A percentile compares a stretch with the other conserved stretches of the same genome.
Conservation (phyloP, 257 asterid species). For the Gentiana dahurica region DNA sequence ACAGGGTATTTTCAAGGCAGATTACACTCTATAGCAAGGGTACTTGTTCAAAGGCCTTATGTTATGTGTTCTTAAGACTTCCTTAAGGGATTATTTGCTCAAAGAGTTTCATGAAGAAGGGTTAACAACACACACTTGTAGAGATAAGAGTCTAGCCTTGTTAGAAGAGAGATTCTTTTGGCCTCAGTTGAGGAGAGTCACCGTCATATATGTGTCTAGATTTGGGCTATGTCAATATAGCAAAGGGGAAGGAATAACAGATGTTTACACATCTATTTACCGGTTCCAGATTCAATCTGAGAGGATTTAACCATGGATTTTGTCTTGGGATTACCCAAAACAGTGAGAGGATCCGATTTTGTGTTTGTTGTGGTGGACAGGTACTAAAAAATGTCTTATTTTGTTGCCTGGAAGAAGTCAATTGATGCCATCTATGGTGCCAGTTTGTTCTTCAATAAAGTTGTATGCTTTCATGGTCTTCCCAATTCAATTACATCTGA, state of each 20-base stretch:
- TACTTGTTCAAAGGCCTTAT: background rate
- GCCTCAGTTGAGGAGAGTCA: background rate
- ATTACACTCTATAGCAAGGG: background rate
- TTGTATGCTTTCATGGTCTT: background rate
- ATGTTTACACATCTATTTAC: background rate
- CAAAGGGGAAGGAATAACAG: background rate
- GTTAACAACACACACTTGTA: background rate
- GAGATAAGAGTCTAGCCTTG: background rate
- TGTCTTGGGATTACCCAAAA: background rate
- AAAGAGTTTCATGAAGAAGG: constrained; percentile 4
- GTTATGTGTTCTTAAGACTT: background rate
- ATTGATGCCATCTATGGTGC: background rate
- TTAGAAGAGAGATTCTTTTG: background rate
- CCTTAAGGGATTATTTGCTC: background rate
- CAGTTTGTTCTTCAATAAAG: background rate
- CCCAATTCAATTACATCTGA: background rate
- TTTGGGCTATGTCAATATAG: background rate
- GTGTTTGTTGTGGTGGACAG: background rate
- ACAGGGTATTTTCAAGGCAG: background rate
- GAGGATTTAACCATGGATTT: background rate
- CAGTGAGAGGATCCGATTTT: background rate
- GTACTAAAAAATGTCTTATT: background rate
- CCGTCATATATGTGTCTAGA: too few species aligned
- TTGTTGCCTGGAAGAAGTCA: background rate
- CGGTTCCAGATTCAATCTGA: background rate